phyloP scores from a whole-genome alignment of 2,329 filamentous ascomycete species.

The Fusarium foetens region DNA sequence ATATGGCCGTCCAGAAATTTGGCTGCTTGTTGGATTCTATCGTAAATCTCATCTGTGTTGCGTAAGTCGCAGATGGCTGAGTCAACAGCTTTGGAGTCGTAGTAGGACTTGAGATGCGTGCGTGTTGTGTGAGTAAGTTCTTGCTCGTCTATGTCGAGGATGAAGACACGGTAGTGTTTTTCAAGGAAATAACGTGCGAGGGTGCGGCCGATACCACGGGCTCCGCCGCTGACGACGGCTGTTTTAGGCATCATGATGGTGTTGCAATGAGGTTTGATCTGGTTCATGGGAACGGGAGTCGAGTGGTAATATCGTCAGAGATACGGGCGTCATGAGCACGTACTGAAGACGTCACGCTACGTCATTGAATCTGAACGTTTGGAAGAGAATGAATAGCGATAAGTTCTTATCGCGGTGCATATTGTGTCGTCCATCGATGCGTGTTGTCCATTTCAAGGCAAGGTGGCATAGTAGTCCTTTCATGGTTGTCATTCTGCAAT shows the following conservation, averaged over 20 bases:
- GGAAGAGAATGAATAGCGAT: not conserved
- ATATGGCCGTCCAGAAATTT: not conserved
- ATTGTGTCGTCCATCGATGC: fast-evolving
- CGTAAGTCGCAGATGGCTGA: not conserved
- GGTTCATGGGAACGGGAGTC: fast-evolving
- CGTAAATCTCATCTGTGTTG: not conserved
- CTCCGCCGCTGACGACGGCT: conserved; percentile 6
- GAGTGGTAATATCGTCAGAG: not conserved
- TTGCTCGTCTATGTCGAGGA: conserved; percentile 15
- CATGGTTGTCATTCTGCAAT: too few relatives aligned
- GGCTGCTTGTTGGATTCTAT: conserved; percentile 9
- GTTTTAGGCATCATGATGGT: not conserved
- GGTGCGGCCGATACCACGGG: conserved; percentile 5
- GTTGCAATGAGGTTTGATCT: not conserved
- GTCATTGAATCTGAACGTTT: not conserved
- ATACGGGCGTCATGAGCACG: conserved; percentile 6
- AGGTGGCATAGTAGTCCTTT: fast-evolving
- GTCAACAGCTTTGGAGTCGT: not conserved
- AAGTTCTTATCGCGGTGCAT: not conserved
- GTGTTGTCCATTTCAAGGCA: too few relatives aligned
- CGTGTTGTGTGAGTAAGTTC: conserved; percentile 7
- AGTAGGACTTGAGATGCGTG: conserved; percentile 13
- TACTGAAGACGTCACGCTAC: conserved; percentile 10
- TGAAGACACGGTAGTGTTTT: conserved; percentile 2
- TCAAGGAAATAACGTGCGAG: conserved; percentile 10